These are phyloP conservation scores for Talaromyces sp. DNA, from an alignment of 2,329 filamentous ascomycete genomes.

Conservation along the genomic window DNA sequence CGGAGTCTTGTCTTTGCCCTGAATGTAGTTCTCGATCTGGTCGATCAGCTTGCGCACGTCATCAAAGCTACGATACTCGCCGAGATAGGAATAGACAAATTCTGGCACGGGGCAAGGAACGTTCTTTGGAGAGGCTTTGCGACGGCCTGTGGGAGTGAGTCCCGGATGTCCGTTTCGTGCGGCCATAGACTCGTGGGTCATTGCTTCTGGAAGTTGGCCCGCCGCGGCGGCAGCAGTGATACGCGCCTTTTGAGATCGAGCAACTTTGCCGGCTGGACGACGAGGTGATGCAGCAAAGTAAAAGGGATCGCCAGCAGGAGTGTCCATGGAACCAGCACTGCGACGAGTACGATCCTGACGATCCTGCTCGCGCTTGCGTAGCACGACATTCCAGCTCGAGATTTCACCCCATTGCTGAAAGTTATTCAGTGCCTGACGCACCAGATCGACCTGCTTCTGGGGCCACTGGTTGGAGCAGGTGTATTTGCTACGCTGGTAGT, in stretches of 20 bases:
- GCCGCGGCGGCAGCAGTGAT: not conserved
- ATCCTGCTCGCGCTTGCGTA: constrained; percentile 58
- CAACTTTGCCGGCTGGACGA: not conserved
- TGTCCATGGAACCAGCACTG: not conserved
- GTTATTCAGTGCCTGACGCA: constrained; percentile 60
- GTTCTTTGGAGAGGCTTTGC: constrained; percentile 24
- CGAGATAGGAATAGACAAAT: constrained; percentile 28
- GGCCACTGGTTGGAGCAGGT: constrained; percentile 55
- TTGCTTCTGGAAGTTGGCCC: not conserved
- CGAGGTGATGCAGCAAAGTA: not conserved
- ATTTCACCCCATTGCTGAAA: constrained; percentile 63
- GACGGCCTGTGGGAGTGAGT: constrained; percentile 10
- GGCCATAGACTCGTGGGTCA: not conserved
- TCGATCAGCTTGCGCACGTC: constrained; percentile 27
- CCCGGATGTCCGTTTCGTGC: not conserved
- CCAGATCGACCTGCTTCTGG: constrained; percentile 61
- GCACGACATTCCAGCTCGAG: constrained; percentile 58
- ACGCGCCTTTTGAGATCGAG: not conserved
- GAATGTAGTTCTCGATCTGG: constrained; percentile 25
- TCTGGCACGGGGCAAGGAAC: constrained; percentile 31
- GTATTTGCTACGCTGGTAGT: constrained; percentile 74
- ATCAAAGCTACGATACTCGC: not conserved
- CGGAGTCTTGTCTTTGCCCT: constrained; percentile 8
- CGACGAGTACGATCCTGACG: not conserved
- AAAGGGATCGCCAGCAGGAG: not conserved